phyloP scores from a whole-genome alignment of 192 early-diverging fungal genomes.

The Backusella circina region DNA sequence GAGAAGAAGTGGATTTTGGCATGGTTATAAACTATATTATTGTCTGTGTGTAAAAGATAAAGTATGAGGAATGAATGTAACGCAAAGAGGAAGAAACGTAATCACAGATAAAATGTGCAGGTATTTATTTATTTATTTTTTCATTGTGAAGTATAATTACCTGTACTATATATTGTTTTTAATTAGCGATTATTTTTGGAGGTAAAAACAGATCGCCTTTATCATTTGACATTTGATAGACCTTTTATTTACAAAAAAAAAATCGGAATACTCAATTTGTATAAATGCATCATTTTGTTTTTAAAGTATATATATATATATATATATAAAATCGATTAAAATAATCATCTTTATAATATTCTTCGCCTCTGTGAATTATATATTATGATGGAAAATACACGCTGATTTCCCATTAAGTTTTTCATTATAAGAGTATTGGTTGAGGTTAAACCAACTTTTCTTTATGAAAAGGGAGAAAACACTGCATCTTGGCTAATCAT shows the following conservation, averaged over 20 bases:
- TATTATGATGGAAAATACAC: neutral
- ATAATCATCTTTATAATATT: neutral
- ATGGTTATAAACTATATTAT: neutral
- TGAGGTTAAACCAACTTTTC: neutral
- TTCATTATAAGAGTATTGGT: neutral
- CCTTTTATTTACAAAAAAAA: neutral
- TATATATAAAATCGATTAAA: neutral
- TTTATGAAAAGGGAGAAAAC: neutral
- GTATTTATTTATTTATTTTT: neutral
- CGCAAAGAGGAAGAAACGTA: neutral
- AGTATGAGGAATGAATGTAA: neutral
- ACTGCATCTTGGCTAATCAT: neutral
- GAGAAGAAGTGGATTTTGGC: neutral
- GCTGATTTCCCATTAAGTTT: neutral
- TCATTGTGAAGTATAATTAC: neutral
- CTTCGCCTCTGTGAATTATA: neutral
- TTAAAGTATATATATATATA: no score
- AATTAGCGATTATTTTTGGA: neutral
- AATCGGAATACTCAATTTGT: neutral
- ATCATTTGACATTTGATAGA: neutral
- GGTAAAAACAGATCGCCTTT: neutral
- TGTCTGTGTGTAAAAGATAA: neutral
- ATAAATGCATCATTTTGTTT: neutral
- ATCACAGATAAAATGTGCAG: neutral
- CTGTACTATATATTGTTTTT: neutral